Percentiles rank a stretch among this genome's conserved stretches.
phyloP scores from a whole-genome alignment of 306 rosid species.

The Trifolium subterraneum region DNA sequence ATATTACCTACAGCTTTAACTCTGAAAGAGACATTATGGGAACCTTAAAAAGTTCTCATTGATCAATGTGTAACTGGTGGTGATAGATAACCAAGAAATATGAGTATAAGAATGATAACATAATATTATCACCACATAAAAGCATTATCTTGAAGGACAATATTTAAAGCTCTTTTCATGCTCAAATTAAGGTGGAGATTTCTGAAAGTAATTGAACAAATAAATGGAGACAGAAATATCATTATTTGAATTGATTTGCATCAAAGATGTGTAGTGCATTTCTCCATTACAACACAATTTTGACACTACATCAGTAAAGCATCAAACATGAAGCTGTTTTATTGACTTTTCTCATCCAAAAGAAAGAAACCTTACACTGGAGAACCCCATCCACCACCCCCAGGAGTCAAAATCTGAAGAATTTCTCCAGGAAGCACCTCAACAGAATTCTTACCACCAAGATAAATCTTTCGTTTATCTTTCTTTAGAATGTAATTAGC shows the following conservation, averaged over 20 bases:
- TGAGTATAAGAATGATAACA: background rate
- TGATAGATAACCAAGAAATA: conserved; percentile 10
- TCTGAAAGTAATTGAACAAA: conserved; percentile 20
- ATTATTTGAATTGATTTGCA: conserved; percentile 37
- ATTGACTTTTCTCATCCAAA: conserved; percentile 3
- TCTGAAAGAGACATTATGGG: background rate
- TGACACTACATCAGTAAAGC: conserved; percentile 5
- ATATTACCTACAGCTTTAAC: conserved; percentile 18
- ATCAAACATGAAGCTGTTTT: conserved; percentile 37
- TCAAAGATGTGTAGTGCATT: conserved; percentile 23
- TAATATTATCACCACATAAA: conserved; percentile 2
- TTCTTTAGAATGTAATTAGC: conserved; percentile 74
- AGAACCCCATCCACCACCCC: conserved; percentile 96
- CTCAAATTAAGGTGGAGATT: conserved; percentile 20
- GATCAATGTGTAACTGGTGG: background rate
- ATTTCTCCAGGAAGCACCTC: conserved; percentile 75
- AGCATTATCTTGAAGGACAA: conserved; percentile 25
- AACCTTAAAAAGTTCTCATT: conserved; percentile 9
- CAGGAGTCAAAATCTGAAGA: conserved; percentile 89
- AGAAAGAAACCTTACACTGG: conserved; percentile 38
- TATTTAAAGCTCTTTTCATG: background rate
- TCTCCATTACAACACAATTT: conserved; percentile 15
- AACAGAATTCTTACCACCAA: conserved; percentile 87
- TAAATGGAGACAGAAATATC: conserved; percentile 17
- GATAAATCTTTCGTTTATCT: conserved; percentile 71